These are phyloP conservation scores for Solanum sejunctum DNA, from an alignment of 257 asterid species.

Conservation along the genomic window DNA sequence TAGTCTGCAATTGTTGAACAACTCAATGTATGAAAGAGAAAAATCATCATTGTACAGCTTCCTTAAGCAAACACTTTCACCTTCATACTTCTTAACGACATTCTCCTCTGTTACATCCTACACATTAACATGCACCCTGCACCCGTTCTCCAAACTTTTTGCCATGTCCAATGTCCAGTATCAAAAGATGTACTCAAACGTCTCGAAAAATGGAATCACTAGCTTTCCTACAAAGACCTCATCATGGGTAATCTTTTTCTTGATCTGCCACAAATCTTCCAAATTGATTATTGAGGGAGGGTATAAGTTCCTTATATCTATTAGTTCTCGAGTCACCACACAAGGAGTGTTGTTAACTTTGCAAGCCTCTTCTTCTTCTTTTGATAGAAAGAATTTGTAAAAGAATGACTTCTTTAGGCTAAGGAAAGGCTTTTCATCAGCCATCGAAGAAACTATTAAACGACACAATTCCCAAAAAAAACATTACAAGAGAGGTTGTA, in stretches of 20 bases:
- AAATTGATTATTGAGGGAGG: constrained; percentile 16
- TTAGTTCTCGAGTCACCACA: constrained; percentile 6
- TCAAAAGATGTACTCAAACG: constrained; percentile 29
- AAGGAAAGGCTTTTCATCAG: background rate
- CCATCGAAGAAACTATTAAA: background rate
- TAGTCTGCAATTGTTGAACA: constrained; percentile 10
- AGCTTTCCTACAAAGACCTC: background rate
- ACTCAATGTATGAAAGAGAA: constrained; percentile 13
- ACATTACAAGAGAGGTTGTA: too few species aligned
- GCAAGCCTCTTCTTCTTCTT: constrained; percentile 14
- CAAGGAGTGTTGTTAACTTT: background rate
- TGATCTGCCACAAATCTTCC: constrained; percentile 29
- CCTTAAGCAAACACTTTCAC: constrained; percentile 9
- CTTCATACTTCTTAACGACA: constrained; percentile 4
- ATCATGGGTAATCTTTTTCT: background rate
- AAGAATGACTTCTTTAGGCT: background rate
- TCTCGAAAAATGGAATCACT: background rate
- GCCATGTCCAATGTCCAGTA: constrained; percentile 37
- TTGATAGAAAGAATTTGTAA: constrained; percentile 21
- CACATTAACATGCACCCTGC: constrained; percentile 13
- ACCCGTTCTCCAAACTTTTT: constrained; percentile 13
- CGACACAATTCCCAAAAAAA: background rate
- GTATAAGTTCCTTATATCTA: constrained; percentile 33
- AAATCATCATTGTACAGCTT: constrained; percentile 13
- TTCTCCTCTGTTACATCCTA: constrained; percentile 39